phyloP scores from a whole-genome alignment of 805 yeast species.

The Zygosaccharomyces bailii region DNA sequence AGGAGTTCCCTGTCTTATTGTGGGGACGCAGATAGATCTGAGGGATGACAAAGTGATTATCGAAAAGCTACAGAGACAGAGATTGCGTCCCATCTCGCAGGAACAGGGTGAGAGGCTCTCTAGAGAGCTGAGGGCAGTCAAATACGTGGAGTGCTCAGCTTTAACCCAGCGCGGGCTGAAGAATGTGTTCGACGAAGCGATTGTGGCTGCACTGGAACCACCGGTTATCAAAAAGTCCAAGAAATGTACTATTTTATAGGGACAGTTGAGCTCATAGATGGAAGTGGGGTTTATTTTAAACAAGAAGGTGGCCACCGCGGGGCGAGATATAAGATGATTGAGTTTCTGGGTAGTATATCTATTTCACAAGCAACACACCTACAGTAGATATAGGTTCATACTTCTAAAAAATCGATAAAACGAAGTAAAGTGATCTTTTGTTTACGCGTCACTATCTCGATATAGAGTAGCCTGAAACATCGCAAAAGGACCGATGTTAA shows the following conservation, averaged over 20 bases:
- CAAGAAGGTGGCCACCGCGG: not conserved
- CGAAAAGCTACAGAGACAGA: conserved; percentile 87
- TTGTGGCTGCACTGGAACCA: conserved; percentile 96
- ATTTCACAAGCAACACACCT: not conserved
- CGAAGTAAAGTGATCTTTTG: not conserved
- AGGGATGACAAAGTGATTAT: conserved; percentile 89
- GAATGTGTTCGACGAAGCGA: conserved; percentile 98
- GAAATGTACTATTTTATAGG: conserved; percentile 75
- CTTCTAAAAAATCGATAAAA: conserved; percentile 1
- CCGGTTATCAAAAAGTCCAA: conserved; percentile 80
- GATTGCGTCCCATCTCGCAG: conserved; percentile 76
- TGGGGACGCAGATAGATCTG: conserved; percentile 94
- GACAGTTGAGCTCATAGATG: conserved; percentile 9
- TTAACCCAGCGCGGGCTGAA: conserved; percentile 94
- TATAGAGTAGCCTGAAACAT: not conserved
- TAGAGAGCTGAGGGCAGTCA: conserved; percentile 89
- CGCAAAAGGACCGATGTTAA: not conserved
- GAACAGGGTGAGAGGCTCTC: conserved; percentile 93
- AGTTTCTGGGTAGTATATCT: conserved; percentile 1
- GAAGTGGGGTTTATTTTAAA: conserved; percentile 5
- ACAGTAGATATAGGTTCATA: conserved; percentile 1
- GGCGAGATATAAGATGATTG: not conserved
- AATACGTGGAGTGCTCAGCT: conserved; percentile 97
- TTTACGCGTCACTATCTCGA: not conserved
- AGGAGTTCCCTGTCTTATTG: conserved; percentile 96